Conservation (phyloP, 108 stramenopile species). For the Stephanodiscus minutulus region DNA sequence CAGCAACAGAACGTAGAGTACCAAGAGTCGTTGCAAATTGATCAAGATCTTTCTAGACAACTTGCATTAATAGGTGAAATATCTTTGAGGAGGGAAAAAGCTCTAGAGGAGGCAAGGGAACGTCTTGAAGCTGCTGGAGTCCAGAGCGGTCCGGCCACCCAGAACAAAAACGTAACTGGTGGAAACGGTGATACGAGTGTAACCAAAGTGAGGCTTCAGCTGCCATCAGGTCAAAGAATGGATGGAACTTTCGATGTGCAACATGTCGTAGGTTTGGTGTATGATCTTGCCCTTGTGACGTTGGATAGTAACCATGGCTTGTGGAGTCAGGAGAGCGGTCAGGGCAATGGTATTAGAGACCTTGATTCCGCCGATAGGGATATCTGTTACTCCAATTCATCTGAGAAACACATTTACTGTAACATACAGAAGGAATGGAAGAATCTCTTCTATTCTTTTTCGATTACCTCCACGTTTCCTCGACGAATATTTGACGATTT, state of each 20-base stretch:
- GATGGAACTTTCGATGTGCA: conserved; percentile 13
- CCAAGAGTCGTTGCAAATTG: conserved; percentile 26
- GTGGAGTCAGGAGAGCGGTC: background rate
- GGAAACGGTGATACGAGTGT: background rate
- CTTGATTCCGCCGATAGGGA: background rate
- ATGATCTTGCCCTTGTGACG: conserved; percentile 34
- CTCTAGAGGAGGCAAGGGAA: conserved; percentile 10
- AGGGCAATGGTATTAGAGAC: background rate
- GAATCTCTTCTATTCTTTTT: conserved; percentile 26
- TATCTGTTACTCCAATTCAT: background rate
- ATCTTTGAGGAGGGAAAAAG: conserved; percentile 6
- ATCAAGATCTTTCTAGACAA: conserved; percentile 25
- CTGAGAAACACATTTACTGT: background rate
- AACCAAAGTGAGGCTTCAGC: conserved; percentile 25
- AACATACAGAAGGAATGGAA: conserved; percentile 19
- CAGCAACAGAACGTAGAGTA: conserved; percentile 41
- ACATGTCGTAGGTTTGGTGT: conserved; percentile 34
- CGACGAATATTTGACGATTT: conserved; percentile 23
- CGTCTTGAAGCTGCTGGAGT: conserved; percentile 21
- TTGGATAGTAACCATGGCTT: conserved; percentile 23
- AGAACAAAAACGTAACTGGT: background rate
- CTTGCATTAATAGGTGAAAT: conserved; percentile 5
- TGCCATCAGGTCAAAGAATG: conserved; percentile 35
- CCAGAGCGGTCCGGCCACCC: background rate
- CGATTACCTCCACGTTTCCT: conserved; percentile 24